A percentile compares a stretch with the other conserved stretches of the same genome.
phyloP scores from a whole-genome alignment of 1,139 yeast genomes.

The Yamadazyma atmosphaerica region DNA sequence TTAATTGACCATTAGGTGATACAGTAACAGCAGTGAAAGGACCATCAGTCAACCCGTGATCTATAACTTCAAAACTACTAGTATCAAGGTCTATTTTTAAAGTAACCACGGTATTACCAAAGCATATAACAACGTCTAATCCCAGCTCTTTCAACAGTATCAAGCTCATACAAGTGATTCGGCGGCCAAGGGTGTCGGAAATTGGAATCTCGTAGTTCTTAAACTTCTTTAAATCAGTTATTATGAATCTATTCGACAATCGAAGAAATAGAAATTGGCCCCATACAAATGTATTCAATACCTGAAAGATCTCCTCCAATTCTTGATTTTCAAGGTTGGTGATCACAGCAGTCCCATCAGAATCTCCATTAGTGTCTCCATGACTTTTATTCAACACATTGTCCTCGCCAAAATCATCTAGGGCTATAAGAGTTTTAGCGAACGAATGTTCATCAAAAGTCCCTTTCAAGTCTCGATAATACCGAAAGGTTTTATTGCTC shows the following conservation, averaged over 20 bases:
- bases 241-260: slow-evolving; percentile 26
- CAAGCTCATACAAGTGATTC: slow-evolving; percentile 19
- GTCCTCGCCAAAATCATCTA: slow-evolving; percentile 38
- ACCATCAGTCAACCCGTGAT: slow-evolving; percentile 51
- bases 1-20: slow-evolving; percentile 62
- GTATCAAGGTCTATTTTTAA: slow-evolving; percentile 26
- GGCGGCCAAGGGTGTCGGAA: slow-evolving; percentile 16
- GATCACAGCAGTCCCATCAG: slow-evolving; percentile 15
- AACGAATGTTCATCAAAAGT: slow-evolving; percentile 54
- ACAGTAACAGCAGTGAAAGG: slow-evolving; percentile 54
- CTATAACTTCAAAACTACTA: slow-evolving; percentile 26
- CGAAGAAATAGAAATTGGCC: slow-evolving; percentile 32
- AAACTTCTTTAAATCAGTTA: slow-evolving; percentile 27
- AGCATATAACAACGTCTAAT: slow-evolving; percentile 27
- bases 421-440: slow-evolving; percentile 31
- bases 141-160: slow-evolving; percentile 10
- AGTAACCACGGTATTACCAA: slow-evolving; percentile 29
- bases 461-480: slow-evolving; percentile 70
- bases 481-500: slow-evolving; percentile 55
- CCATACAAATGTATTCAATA: slow-evolving; percentile 23
- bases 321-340: slow-evolving; percentile 37
- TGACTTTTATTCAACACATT: slow-evolving; percentile 7
- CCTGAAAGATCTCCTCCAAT: slow-evolving; percentile 30
- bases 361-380: neutral
- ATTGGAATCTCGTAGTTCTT: slow-evolving; percentile 30